Evolutionary conservation across 2,329 filamentous ascomycete genomes (phyloP), one percentile per base, ranked within the genome.

Genomic region (Amphichorda felina): DNA sequence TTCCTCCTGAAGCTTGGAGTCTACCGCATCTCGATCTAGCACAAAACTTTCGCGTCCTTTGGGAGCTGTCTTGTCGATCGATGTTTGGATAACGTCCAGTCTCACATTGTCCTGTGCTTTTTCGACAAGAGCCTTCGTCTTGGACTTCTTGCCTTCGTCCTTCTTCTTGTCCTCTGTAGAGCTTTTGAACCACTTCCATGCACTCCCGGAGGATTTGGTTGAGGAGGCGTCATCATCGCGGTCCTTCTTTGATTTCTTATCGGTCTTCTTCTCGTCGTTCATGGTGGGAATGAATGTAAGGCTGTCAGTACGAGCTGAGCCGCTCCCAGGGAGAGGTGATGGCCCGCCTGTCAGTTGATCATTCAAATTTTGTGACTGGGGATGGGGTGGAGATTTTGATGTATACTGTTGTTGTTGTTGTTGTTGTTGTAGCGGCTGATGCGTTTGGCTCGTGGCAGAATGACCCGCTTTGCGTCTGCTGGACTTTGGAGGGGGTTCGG

Each of bases 51-150:
- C 89, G 10, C 89, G 77, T 3, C 81, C 81, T 45, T 72, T 76
- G 2, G 69, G 13, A 3, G 31, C 64, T 8, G 59, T 64, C 30
- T 66, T 73, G 34, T 96, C 89, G 51, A 93, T 88, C 0, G 88
- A 93, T 26, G 75, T 82, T 51, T 95, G 88, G 16, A 94, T 66
- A 16, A 94, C 74, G 48, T 96, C 89, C 19, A 95, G 66, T 21
- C 89, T 76, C 15, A 82, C 80, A 45, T 79, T 87, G 48, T 94
- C 88, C 43, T 88, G 79, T 2, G 63, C 56, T 46, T 72, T 75
- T 44, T 82, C 65, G 2, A 59, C 55, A 8, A 64, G 60, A 10
- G 56, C 56, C 52, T 75, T 80, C 1, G 70, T 61, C 48, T 85
- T 88, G 29, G 72, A 70, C 47, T 79, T 79, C 53, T 80, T 87